These are phyloP conservation scores for Agastache rugosa DNA, from an alignment of 257 asterid genomes.

Conservation along the genomic window DNA sequence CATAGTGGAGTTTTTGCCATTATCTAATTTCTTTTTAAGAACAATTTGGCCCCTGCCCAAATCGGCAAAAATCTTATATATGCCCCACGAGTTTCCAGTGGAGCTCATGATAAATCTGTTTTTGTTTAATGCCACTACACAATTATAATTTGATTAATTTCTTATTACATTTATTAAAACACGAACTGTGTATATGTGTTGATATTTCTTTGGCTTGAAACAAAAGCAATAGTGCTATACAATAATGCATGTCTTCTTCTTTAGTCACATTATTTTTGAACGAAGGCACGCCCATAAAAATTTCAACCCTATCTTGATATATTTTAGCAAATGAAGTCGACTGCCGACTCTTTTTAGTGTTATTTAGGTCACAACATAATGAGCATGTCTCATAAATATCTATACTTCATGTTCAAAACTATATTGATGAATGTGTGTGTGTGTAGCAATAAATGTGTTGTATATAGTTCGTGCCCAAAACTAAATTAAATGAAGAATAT, in stretches of 20 bases:
- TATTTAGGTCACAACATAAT: not conserved
- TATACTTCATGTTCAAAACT: not conserved
- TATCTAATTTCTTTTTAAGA: too few species aligned
- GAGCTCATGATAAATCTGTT: not conserved
- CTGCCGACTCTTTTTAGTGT: too few species aligned
- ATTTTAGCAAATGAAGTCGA: too few species aligned
- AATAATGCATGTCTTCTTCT: not conserved
- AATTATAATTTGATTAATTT: not conserved
- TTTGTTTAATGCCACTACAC: not conserved
- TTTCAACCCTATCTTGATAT: not conserved
- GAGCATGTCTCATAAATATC: not conserved
- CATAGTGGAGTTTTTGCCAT: too few species aligned
- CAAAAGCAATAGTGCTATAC: not conserved
- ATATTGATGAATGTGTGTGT: not conserved
- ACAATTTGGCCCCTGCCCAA: not conserved
- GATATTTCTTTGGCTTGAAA: slow-evolving; percentile 3
- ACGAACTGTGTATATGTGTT: slow-evolving; percentile 4
- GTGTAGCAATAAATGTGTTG: not conserved
- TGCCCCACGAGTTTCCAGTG: not conserved
- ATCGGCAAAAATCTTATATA: not conserved
- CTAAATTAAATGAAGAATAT: not conserved
- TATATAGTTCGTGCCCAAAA: not conserved
- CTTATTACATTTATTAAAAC: not conserved
- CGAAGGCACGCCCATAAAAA: not conserved
- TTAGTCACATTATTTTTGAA: not conserved